Conservation (phyloP, 257 asterid genomes). For the Penstemon eatonii region DNA sequence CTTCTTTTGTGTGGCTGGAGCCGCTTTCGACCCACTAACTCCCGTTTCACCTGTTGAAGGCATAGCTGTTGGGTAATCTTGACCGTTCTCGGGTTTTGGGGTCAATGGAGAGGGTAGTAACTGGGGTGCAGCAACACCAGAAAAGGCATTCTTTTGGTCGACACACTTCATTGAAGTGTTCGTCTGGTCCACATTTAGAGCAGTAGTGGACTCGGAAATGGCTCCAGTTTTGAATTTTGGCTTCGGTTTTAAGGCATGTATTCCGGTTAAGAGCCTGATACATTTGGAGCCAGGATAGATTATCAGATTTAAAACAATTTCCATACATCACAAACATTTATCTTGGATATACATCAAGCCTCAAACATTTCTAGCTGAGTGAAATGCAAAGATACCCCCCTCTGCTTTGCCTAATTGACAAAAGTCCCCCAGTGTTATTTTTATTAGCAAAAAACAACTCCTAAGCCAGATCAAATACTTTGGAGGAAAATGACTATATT, state of each 20-base stretch:
- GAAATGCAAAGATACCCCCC: no score
- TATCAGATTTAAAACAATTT: no score
- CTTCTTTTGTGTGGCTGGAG: slow-evolving; percentile 55
- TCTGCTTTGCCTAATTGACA: no score
- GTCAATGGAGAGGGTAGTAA: slow-evolving; percentile 51
- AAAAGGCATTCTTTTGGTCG: slow-evolving; percentile 51
- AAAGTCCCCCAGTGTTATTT: no score
- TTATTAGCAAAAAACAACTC: no score
- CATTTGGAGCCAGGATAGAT: no score
- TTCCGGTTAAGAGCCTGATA: slow-evolving; percentile 75
- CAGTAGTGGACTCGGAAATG: slow-evolving; percentile 62
- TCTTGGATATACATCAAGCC: no score
- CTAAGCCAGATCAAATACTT: no score
- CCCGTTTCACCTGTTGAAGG: slow-evolving; percentile 46
- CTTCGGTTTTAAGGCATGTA: slow-evolving; percentile 81
- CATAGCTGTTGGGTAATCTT: slow-evolving; percentile 38
- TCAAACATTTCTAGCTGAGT: no score
- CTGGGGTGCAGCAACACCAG: slow-evolving; percentile 45
- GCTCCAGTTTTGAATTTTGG: slow-evolving; percentile 72
- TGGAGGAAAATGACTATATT: no score
- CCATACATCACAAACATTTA: no score
- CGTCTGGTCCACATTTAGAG: slow-evolving; percentile 60
- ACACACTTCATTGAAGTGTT: slow-evolving; percentile 47
- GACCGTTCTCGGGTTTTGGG: slow-evolving; percentile 66
- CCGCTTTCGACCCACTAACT: slow-evolving; percentile 51